A percentile compares a stretch with the other conserved stretches of the same genome.
phyloP scores from a whole-genome alignment of 768 basidiomycete species.

The Mycena belliarum region DNA sequence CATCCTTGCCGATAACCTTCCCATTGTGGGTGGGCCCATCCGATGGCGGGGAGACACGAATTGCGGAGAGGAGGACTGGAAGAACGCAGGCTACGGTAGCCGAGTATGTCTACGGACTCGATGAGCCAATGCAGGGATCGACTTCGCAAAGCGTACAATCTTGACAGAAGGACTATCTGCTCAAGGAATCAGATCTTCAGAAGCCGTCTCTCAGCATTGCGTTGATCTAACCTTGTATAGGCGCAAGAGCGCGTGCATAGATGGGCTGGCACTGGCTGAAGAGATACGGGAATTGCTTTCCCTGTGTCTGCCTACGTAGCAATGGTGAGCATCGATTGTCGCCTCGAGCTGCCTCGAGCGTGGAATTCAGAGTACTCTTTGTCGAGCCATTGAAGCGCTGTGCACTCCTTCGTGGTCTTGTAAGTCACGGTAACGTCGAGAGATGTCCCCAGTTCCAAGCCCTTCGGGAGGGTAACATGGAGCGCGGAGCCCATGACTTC shows the following conservation, averaged over 20 bases:
- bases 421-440: conserved; percentile 65
- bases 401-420: conserved; percentile 69
- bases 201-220: no score
- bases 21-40: conserved; percentile 73
- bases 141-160: conserved; percentile 43
- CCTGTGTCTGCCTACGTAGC: conserved; percentile 72
- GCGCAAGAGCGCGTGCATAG: conserved; percentile 77
- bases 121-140: not conserved
- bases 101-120: conserved; percentile 64
- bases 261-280: conserved; percentile 96
- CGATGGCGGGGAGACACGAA: conserved; percentile 73
- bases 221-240: conserved; percentile 71
- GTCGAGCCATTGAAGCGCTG: conserved; percentile 86
- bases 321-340: not conserved
- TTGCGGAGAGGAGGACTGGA: conserved; percentile 85
- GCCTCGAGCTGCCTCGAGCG: no score
- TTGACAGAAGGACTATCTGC: conserved; percentile 87
- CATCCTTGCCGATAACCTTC: conserved; percentile 71
- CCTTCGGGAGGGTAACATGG: conserved; percentile 51
- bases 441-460: conserved; percentile 41
- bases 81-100: conserved; percentile 74
- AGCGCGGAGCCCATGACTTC: conserved; percentile 79
- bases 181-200: not conserved
- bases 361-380: no score
- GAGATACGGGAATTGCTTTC: conserved; percentile 80